These are phyloP conservation scores for Pseudocercospora pini-densiflorae DNA, from an alignment of 2,329 filamentous ascomycete genomes.

Conservation along the genomic window DNA sequence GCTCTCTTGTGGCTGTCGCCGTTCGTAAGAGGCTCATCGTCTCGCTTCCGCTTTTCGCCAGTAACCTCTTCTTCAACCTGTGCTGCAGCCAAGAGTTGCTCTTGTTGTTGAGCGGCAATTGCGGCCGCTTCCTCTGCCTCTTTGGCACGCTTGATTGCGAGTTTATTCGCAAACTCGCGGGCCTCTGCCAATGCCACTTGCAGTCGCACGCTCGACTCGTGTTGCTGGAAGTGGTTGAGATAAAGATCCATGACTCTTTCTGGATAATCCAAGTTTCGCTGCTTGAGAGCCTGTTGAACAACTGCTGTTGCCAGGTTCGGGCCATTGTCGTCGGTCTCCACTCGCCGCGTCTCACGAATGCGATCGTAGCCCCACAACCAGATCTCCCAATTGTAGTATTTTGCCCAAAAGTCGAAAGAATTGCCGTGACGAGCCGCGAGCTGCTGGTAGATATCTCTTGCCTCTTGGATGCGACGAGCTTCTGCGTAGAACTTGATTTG, in stretches of 20 bases:
- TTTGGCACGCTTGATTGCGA: slow-evolving; percentile 66
- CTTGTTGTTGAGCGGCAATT: slow-evolving; percentile 45
- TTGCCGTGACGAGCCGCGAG: slow-evolving; percentile 72
- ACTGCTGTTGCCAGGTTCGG: slow-evolving; percentile 77
- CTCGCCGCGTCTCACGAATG: slow-evolving; percentile 55
- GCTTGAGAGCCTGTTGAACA: slow-evolving; percentile 70
- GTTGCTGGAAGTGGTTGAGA: slow-evolving; percentile 82
- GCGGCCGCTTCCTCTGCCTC: slow-evolving; percentile 70
- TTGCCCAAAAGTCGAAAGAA: slow-evolving; percentile 91
- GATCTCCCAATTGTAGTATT: slow-evolving; percentile 93
- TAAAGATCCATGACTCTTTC: slow-evolving; percentile 77
- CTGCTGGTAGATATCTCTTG: slow-evolving; percentile 73
- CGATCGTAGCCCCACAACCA: slow-evolving; percentile 66
- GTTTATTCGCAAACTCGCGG: slow-evolving; percentile 67
- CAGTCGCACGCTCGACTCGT: slow-evolving; percentile 77
- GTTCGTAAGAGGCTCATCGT: slow-evolving; percentile 57
- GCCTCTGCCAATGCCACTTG: slow-evolving; percentile 75
- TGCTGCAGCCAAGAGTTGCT: slow-evolving; percentile 40
- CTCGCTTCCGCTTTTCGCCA: slow-evolving; percentile 74
- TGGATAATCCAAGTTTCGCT: slow-evolving; percentile 72
- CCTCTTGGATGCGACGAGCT: slow-evolving; percentile 75
- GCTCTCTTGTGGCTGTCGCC: slow-evolving; percentile 67
- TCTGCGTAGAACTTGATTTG: slow-evolving; percentile 91
- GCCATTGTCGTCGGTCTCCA: slow-evolving; percentile 59
- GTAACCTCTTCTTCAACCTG: slow-evolving; percentile 30